A percentile compares a stretch with the other conserved stretches of the same genome.
These are phyloP conservation scores for Eucalyptus sideroxylon DNA, from an alignment of 345 rosid species.

Conservation along the genomic window DNA sequence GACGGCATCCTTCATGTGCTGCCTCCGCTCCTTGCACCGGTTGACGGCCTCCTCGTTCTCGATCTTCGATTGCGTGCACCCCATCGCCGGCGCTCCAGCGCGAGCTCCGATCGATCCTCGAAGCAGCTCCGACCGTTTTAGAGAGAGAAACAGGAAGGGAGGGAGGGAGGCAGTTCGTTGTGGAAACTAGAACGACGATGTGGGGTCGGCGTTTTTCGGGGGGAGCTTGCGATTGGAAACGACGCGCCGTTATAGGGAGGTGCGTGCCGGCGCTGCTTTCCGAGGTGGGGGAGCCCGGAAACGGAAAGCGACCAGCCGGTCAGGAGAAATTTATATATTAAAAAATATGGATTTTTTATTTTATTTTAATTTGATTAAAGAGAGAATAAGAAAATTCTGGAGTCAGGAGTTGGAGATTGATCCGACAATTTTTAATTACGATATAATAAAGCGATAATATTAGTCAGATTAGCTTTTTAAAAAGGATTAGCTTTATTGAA, in stretches of 20 bases:
- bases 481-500: background rate
- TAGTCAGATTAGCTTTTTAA: background rate
- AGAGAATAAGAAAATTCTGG: background rate
- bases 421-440: background rate
- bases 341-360: background rate
- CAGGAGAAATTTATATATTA: background rate
- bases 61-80: conserved; percentile 88
- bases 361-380: background rate
- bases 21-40: conserved; percentile 76
- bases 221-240: too few relatives aligned
- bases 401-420: background rate
- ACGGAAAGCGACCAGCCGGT: background rate
- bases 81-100: conserved; percentile 25
- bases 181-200: background rate
- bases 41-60: conserved; percentile 87
- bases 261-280: too few relatives aligned
- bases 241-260: too few relatives aligned
- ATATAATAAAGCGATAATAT: background rate
- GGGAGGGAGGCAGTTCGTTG: background rate
- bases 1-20: conserved; percentile 64
- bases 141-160: background rate
- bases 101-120: background rate
- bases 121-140: background rate
- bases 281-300: background rate
- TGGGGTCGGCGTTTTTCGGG: background rate